Evolutionary conservation across 2,329 filamentous ascomycete genomes (phyloP).

Genomic region (Sclerotinia borealis): DNA sequence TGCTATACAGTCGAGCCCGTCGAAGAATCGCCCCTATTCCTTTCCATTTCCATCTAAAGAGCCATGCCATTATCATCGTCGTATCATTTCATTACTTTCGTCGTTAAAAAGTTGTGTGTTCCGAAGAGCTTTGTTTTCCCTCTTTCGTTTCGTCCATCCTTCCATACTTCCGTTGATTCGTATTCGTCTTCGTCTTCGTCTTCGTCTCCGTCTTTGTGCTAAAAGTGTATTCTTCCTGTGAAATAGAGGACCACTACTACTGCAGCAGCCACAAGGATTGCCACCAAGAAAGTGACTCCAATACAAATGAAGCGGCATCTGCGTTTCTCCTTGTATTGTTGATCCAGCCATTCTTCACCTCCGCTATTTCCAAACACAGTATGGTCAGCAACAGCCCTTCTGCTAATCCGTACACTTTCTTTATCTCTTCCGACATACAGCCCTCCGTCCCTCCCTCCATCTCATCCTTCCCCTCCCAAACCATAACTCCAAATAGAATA

Average conservation of each 20-base stretch:
- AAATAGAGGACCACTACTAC: constrained; percentile 29
- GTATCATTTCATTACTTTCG: constrained; percentile 3
- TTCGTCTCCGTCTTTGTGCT: not conserved
- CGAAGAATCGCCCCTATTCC: not conserved
- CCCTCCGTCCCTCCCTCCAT: not conserved
- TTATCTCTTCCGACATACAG: not conserved
- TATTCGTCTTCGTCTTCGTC: not conserved
- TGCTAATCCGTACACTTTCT: constrained; percentile 14
- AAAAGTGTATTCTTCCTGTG: constrained; percentile 13
- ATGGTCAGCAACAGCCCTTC: not conserved
- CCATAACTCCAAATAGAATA: not conserved
- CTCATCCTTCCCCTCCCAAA: no score
- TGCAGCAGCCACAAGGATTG: constrained; percentile 21
- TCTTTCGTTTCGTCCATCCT: not conserved
- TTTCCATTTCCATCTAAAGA: not conserved
- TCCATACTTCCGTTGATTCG: not conserved
- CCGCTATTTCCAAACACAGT: constrained; percentile 14
- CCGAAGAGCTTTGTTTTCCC: not conserved
- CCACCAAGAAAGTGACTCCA: constrained; percentile 22
- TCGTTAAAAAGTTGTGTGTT: constrained; percentile 2
- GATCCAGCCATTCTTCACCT: constrained; percentile 30
- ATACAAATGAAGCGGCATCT: constrained; percentile 24
- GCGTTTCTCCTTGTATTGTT: constrained; percentile 30
- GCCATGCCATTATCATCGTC: constrained; percentile 7
- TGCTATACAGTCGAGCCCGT: not conserved